Conservation (phyloP, 495 filamentous ascomycete species). For the Aspergillus olivimuriae region DNA sequence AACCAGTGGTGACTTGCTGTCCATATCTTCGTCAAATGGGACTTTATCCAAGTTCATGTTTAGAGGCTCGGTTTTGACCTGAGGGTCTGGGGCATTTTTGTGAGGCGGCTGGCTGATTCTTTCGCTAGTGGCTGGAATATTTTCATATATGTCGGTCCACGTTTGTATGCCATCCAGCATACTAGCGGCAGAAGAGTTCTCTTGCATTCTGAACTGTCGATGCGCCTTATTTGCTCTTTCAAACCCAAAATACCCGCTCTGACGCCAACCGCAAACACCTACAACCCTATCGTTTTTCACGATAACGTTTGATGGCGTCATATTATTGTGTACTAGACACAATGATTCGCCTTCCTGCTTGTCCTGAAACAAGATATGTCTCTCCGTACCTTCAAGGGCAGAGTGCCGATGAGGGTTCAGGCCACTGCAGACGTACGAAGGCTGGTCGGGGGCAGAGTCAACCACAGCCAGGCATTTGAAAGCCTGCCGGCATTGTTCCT, state of each 20-base stretch:
- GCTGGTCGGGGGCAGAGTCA: constrained; percentile 20
- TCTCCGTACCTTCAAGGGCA: constrained; percentile 20
- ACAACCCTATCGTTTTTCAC: constrained; percentile 33
- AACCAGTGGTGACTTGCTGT: constrained; percentile 16
- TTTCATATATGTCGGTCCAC: constrained; percentile 36
- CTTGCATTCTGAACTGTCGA: constrained; percentile 23
- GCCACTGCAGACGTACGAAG: constrained; percentile 33
- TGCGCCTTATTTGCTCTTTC: constrained; percentile 28
- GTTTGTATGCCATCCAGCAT: constrained; percentile 6
- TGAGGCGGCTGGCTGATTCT: constrained; percentile 6
- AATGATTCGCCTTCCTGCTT: constrained; percentile 21
- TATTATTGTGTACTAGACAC: constrained; percentile 32
- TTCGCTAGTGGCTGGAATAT: constrained; percentile 10
- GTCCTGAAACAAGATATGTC: constrained; percentile 27
- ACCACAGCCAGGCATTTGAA: constrained; percentile 21
- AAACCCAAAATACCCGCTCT: constrained; percentile 39
- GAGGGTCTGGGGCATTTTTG: constrained; percentile 16
- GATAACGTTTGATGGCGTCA: constrained; percentile 34
- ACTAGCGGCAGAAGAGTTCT: constrained; percentile 5
- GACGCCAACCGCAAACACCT: constrained; percentile 35
- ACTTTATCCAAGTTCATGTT: constrained; percentile 24
- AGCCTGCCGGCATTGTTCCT: constrained; percentile 33
- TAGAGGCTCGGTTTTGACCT: constrained; percentile 34
- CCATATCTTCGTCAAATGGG: constrained; percentile 22
- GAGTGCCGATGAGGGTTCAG: constrained; percentile 29